Evolutionary conservation across 2,329 filamentous ascomycete genomes (phyloP).

Genomic region (Epichloe amarillans): DNA sequence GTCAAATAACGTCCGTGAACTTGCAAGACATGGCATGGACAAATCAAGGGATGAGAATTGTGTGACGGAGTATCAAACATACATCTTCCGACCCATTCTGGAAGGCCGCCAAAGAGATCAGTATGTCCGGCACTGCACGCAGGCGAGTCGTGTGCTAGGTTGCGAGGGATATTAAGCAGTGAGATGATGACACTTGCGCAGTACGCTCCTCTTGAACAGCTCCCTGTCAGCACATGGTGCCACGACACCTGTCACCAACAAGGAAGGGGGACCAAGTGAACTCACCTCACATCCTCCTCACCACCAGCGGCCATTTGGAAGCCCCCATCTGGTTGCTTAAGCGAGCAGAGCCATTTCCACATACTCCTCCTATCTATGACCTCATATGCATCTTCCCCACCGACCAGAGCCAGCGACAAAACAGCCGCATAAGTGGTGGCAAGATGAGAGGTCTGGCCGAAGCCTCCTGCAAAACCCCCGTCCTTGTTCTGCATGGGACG

Average conservation of each 20-base stretch:
- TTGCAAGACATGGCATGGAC: constrained; percentile 8
- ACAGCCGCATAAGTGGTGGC: constrained; percentile 80
- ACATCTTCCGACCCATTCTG: constrained; percentile 72
- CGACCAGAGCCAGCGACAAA: constrained; percentile 65
- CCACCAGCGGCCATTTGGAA: constrained; percentile 78
- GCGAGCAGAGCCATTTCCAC: constrained; percentile 78
- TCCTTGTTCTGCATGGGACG: constrained; percentile 65
- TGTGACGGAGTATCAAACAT: constrained; percentile 24
- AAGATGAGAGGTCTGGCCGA: constrained; percentile 78
- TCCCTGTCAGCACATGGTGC: constrained; percentile 5
- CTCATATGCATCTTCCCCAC: constrained; percentile 58
- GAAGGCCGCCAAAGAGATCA: constrained; percentile 57
- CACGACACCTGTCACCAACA: constrained; percentile 7
- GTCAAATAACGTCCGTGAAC: constrained; percentile 4
- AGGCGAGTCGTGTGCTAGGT: constrained; percentile 60
- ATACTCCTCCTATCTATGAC: constrained; percentile 70
- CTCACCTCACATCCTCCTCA: constrained; percentile 77
- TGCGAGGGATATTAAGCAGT: constrained; percentile 68
- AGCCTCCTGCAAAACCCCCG: constrained; percentile 89
- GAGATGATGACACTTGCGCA: constrained; percentile 78
- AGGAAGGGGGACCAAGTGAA: neutral
- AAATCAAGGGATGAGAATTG: constrained; percentile 4
- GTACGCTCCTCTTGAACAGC: constrained; percentile 60
- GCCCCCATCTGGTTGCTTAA: constrained; percentile 83
- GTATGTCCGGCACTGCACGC: constrained; percentile 48